A percentile compares a stretch with the other conserved stretches of the same genome.
Conservation (phyloP, 108 stramenopile species). For the Nitzschia putrida region DNA sequence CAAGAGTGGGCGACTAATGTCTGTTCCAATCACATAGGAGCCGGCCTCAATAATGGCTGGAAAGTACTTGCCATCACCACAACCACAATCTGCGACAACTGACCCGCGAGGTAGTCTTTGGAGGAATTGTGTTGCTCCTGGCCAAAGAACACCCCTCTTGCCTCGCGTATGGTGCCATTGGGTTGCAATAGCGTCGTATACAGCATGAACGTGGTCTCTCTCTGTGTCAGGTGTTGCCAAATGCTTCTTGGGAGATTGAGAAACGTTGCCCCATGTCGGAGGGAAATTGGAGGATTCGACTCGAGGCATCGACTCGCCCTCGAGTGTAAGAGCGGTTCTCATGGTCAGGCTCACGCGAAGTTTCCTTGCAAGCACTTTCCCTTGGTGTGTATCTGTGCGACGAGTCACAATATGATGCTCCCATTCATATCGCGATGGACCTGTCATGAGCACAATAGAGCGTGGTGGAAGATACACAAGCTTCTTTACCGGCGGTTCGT, state of each 20-base stretch:
- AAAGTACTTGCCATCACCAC: constrained; percentile 97
- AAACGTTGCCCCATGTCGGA: constrained; percentile 55
- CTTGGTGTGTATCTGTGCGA: constrained; percentile 78
- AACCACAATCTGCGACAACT: constrained; percentile 94
- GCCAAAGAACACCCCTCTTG: constrained; percentile 94
- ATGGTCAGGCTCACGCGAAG: constrained; percentile 82
- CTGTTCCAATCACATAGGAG: constrained; percentile 92
- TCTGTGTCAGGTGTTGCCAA: constrained; percentile 84
- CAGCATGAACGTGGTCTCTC: constrained; percentile 90
- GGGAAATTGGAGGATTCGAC: constrained; percentile 65
- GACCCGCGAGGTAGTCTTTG: constrained; percentile 69
- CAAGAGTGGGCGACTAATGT: constrained; percentile 78
- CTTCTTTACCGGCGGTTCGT: constrained; percentile 39
- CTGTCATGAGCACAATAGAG: constrained; percentile 74
- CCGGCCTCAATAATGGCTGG: constrained; percentile 70
- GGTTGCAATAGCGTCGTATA: constrained; percentile 96
- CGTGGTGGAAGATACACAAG: constrained; percentile 74
- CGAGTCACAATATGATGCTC: constrained; percentile 87
- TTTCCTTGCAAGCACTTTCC: constrained; percentile 60
- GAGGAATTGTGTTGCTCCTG: constrained; percentile 89
- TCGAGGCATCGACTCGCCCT: constrained; percentile 48
- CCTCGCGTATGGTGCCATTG: constrained; percentile 98
- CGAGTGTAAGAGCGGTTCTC: constrained; percentile 66
- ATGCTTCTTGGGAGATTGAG: not conserved
- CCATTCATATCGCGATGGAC: constrained; percentile 82